phyloP scores from a whole-genome alignment of 176 grass and related monocot species.

The Aegilops sharonensis region DNA sequence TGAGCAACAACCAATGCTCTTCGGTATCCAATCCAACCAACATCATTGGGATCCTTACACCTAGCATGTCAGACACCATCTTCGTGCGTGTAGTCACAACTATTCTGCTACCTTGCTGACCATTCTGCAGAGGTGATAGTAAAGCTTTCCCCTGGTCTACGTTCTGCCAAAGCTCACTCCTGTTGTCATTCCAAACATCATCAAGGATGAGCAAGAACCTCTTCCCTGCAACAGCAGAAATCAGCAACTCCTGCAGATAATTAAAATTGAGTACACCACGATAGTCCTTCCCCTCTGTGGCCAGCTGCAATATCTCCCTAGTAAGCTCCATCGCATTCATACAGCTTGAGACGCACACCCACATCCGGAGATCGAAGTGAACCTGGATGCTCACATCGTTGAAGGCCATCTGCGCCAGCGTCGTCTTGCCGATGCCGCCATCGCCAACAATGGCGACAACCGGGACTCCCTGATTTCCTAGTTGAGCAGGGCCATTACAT shows the following conservation, averaged over 20 bases:
- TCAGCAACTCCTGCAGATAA: slow-evolving; percentile 20
- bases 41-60: slow-evolving; percentile 21
- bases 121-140: slow-evolving; percentile 28
- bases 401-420: slow-evolving; percentile 38
- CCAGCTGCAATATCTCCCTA: slow-evolving; percentile 33
- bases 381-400: slow-evolving; percentile 5
- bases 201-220: slow-evolving; percentile 59
- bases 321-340: slow-evolving; percentile 24
- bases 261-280: slow-evolving; percentile 6
- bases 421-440: slow-evolving; percentile 50
- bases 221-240: background rate
- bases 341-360: slow-evolving; percentile 32
- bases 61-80: slow-evolving; percentile 43
- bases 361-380: slow-evolving; percentile 34
- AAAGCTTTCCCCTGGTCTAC: slow-evolving; percentile 13
- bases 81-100: slow-evolving; percentile 42
- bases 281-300: background rate
- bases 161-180: background rate
- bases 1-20: slow-evolving; percentile 40
- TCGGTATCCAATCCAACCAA: slow-evolving; percentile 34
- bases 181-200: slow-evolving; percentile 47
- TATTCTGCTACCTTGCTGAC: slow-evolving; percentile 36
- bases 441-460: slow-evolving; percentile 41
- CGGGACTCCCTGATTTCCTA: background rate
- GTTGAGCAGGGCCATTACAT: background rate